Evolutionary conservation across 768 basidiomycete species (phyloP).

Genomic region (Saitozyma podzolica): DNA sequence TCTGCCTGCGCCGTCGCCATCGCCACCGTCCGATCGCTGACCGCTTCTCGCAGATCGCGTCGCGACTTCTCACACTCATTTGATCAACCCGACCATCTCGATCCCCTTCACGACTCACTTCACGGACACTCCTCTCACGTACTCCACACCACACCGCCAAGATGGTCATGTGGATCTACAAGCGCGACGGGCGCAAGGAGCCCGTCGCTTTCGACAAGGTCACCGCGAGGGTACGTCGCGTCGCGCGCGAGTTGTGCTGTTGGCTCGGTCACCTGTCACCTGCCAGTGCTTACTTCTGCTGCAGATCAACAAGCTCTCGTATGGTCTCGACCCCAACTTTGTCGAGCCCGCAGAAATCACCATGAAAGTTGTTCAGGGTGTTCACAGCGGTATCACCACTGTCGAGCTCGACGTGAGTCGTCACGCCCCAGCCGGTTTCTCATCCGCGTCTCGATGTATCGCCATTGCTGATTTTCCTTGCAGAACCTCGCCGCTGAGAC

Average conservation of each 20-base stretch:
- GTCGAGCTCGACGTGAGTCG: slow-evolving; percentile 87
- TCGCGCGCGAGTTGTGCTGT: not conserved
- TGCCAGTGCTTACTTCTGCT: slow-evolving; percentile 5
- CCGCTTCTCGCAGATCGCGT: not conserved
- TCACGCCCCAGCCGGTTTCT: not conserved
- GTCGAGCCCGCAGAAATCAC: slow-evolving; percentile 84
- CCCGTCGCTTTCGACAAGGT: slow-evolving; percentile 53
- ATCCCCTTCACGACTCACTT: not conserved
- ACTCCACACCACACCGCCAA: slow-evolving; percentile 10
- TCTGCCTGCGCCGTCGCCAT: too few species aligned
- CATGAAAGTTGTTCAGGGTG: slow-evolving; percentile 40
- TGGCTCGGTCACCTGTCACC: not conserved
- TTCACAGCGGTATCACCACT: slow-evolving; percentile 75
- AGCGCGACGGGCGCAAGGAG: slow-evolving; percentile 51
- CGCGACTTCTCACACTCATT: slow-evolving; percentile 4
- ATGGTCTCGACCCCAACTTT: slow-evolving; percentile 88
- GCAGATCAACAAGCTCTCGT: slow-evolving; percentile 67
- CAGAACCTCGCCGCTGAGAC: slow-evolving; percentile 97
- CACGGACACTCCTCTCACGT: not conserved
- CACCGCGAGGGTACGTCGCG: slow-evolving; percentile 10
- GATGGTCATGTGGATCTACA: slow-evolving; percentile 51
- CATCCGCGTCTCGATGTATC: not conserved
- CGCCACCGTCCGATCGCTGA: too few species aligned
- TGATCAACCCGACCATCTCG: not conserved
- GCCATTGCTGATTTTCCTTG: not conserved